Base-by-base conservation (phyloP, 495 filamentous ascomycete genomes). In the Entonaema liquescens region DNA sequence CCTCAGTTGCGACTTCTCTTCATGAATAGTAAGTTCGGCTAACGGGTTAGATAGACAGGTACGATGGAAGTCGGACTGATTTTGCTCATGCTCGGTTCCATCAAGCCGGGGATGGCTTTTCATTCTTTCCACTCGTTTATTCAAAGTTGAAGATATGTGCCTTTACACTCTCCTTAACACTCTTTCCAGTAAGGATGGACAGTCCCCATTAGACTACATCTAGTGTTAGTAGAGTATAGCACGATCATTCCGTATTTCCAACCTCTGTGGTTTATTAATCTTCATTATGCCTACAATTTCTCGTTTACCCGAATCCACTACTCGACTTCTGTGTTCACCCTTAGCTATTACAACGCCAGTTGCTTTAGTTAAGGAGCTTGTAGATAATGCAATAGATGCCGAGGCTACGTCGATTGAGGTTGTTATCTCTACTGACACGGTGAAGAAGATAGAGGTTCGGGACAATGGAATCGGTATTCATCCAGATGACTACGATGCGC, bases 311-410 rank as follows among this genome's bases (percentile, higher is more conserved):
- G 81, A 84, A 29, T 78, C 83, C 25, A 88, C 91, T 49, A 80
- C 89, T 56, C 86, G 85, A 40, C 86, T 87, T 38, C 88, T 98
- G 56, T 89, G 91, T 59, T 92, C 93, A 7, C 82, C 89, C 21
- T 88, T 93, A 68, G 87, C 85, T 62, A 88, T 98, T 67, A 87
- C 89, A 3, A 90, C 92, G 54, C 84, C 94, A 9, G 84, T 84
- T 59, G 88, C 89, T 5, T 82, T 97, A 15, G 86, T 96, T 58
- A 99, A 99, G 77, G 95, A 99, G 75, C 87, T 98, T 9, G 74
- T 99, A 33, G 95, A 99, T 65, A 99, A 99, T 77, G 88, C 93
- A 19, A 83, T 98, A 8, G 95, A 98, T 78, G 92, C 95, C 3
- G 85, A 85, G 25, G 91, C 95, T 5, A 89, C 90, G 2, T 87